Percentiles rank a stretch among this genome's conserved stretches.
phyloP scores from a whole-genome alignment of 495 filamentous ascomycete species.

The Trichoderma asperelloides region DNA sequence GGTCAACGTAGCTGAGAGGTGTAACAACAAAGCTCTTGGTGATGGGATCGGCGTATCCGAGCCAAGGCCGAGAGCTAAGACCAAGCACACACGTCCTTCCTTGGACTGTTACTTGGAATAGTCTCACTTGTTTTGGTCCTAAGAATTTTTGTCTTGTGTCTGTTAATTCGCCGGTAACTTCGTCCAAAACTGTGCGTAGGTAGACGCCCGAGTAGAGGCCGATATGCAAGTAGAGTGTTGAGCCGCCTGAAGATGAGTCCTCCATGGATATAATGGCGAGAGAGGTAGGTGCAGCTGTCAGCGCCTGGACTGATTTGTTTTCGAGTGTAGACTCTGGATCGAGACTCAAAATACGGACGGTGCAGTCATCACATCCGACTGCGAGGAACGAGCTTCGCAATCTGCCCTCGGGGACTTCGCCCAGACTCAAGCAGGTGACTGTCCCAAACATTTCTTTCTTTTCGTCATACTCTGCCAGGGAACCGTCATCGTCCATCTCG shows the following conservation, averaged over 20 bases:
- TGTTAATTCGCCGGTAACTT: slow-evolving; percentile 85
- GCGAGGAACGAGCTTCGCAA: slow-evolving; percentile 81
- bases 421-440: slow-evolving; percentile 85
- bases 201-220: slow-evolving; percentile 94
- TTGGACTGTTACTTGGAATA: slow-evolving; percentile 80
- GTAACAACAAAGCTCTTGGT: slow-evolving; percentile 85
- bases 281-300: slow-evolving; percentile 81
- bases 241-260: slow-evolving; percentile 65
- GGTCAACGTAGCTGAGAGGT: slow-evolving; percentile 73
- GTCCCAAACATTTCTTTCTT: slow-evolving; percentile 94
- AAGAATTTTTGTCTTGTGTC: slow-evolving; percentile 92
- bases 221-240: slow-evolving; percentile 86
- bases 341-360: slow-evolving; percentile 82
- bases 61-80: slow-evolving; percentile 82
- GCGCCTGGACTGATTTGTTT: slow-evolving; percentile 84
- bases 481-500: slow-evolving; percentile 87
- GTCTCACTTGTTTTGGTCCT: slow-evolving; percentile 75
- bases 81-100: slow-evolving; percentile 82
- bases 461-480: slow-evolving; percentile 88
- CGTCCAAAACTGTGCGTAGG: slow-evolving; percentile 85
- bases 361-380: slow-evolving; percentile 93
- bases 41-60: slow-evolving; percentile 79
- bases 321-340: slow-evolving; percentile 86
- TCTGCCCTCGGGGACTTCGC: slow-evolving; percentile 85
- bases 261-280: slow-evolving; percentile 92